A percentile compares a stretch with the other conserved stretches of the same genome.
phyloP scores from a whole-genome alignment of 768 basidiomycete genomes.

The Russula foetens region DNA sequence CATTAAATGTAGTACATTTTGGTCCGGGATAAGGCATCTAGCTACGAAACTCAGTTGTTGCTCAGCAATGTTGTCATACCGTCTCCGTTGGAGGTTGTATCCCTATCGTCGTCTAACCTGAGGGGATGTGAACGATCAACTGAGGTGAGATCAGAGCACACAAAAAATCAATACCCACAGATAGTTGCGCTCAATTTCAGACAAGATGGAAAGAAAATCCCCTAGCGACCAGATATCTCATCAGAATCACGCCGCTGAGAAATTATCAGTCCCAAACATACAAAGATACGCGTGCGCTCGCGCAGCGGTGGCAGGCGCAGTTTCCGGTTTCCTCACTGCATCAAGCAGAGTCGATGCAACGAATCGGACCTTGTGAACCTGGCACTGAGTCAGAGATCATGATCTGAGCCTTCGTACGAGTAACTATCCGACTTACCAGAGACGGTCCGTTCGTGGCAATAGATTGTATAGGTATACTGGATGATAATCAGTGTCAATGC shows the following conservation, averaged over 20 bases:
- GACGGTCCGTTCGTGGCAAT: slow-evolving; percentile 86
- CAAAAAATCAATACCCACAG: slow-evolving; percentile 38
- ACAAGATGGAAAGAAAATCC: slow-evolving; percentile 88
- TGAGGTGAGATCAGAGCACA: background rate
- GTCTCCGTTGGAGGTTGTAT: slow-evolving; percentile 51
- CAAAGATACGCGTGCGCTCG: slow-evolving; percentile 84
- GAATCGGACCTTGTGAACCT: slow-evolving; percentile 91
- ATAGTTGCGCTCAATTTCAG: slow-evolving; percentile 89
- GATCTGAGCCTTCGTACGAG: background rate
- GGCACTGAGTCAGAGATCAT: slow-evolving; percentile 12
- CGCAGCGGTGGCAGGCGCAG: slow-evolving; percentile 70
- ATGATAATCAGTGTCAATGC: slow-evolving; percentile 2
- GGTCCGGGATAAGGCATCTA: background rate
- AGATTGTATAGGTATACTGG: slow-evolving; percentile 85
- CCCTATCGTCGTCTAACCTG: slow-evolving; percentile 65
- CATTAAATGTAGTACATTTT: slow-evolving; percentile 5
- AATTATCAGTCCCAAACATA: slow-evolving; percentile 32
- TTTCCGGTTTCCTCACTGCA: slow-evolving; percentile 73
- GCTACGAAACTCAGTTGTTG: slow-evolving; percentile 12
- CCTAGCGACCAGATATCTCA: slow-evolving; percentile 34
- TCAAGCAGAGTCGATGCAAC: slow-evolving; percentile 87
- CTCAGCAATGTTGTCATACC: slow-evolving; percentile 35
- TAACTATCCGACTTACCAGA: slow-evolving; percentile 37
- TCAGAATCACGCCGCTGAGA: background rate
- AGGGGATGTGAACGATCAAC: background rate